phyloP scores from a whole-genome alignment of 768 basidiomycete species.

The Xerocomellus amylosporus region DNA sequence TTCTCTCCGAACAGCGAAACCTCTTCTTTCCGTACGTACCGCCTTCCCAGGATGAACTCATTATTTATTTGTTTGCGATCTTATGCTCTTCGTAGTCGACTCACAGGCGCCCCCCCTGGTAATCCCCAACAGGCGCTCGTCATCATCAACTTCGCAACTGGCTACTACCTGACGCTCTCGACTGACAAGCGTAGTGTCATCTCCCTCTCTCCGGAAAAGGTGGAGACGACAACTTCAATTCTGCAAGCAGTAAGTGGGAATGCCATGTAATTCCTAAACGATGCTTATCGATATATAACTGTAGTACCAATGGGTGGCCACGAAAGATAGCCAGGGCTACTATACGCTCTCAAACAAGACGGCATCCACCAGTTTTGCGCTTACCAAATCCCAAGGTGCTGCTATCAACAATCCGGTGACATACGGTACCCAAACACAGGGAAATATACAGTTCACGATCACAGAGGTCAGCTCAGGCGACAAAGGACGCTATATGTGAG shows the following conservation, averaged over 20 bases:
- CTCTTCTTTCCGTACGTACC: constrained; percentile 3
- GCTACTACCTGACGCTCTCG: constrained; percentile 11
- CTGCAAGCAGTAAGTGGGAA: neutral
- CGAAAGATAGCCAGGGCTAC: constrained; percentile 1
- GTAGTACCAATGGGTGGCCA: constrained; percentile 12
- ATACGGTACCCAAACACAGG: neutral
- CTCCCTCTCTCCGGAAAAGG: neutral
- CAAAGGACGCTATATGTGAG: constrained; percentile 6
- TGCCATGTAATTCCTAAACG: neutral
- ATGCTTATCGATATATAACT: neutral
- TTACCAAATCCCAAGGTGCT: neutral
- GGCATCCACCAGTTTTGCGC: neutral
- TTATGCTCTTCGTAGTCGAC: neutral
- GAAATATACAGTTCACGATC: constrained; percentile 4
- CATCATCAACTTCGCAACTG: constrained; percentile 9
- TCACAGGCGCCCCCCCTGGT: neutral
- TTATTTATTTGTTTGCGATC: neutral
- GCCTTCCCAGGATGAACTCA: neutral
- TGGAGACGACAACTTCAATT: neutral
- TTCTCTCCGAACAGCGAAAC: constrained; percentile 3
- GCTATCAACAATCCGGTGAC: neutral
- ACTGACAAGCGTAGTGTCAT: neutral
- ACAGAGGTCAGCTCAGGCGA: constrained; percentile 1
- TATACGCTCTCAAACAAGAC: constrained; percentile 6
- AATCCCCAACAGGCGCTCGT: neutral